phyloP scores from a whole-genome alignment of 768 basidiomycete species.

The Arthromyces matolae region DNA sequence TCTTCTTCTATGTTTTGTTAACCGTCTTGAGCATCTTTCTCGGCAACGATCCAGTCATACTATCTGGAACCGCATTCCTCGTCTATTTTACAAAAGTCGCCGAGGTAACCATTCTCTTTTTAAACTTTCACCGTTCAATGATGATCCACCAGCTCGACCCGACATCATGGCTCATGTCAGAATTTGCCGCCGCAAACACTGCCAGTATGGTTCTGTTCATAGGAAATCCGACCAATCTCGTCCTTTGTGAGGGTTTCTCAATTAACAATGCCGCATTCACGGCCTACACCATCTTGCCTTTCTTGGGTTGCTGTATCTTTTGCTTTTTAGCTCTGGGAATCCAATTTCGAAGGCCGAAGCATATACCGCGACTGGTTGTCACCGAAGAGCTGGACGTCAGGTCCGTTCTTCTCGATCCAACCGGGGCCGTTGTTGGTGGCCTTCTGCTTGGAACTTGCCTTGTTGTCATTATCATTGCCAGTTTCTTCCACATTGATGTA shows the following conservation, averaged over 20 bases:
- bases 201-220: constrained; percentile 75
- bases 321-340: constrained; percentile 56
- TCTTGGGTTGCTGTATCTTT: constrained; percentile 61
- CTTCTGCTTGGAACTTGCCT: constrained; percentile 64
- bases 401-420: constrained; percentile 65
- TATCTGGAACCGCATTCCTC: constrained; percentile 87
- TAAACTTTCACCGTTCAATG: constrained; percentile 1
- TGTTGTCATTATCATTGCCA: constrained; percentile 69
- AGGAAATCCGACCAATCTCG: constrained; percentile 92
- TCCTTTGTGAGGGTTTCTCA: constrained; percentile 82
- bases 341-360: constrained; percentile 55
- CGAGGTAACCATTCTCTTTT: constrained; percentile 21
- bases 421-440: constrained; percentile 72
- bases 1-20: constrained; percentile 83
- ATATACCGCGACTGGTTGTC: constrained; percentile 46
- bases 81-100: constrained; percentile 81
- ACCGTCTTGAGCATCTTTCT: constrained; percentile 71
- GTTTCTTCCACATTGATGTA: constrained; percentile 72
- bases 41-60: constrained; percentile 94
- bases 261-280: constrained; percentile 78
- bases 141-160: constrained; percentile 35
- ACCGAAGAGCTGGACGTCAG: constrained; percentile 44
- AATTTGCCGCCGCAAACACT: constrained; percentile 79
- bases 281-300: constrained; percentile 79
- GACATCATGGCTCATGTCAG: constrained; percentile 66